Conservation (phyloP, 148 eudicot genomes). For the Rhododendron molle region DNA sequence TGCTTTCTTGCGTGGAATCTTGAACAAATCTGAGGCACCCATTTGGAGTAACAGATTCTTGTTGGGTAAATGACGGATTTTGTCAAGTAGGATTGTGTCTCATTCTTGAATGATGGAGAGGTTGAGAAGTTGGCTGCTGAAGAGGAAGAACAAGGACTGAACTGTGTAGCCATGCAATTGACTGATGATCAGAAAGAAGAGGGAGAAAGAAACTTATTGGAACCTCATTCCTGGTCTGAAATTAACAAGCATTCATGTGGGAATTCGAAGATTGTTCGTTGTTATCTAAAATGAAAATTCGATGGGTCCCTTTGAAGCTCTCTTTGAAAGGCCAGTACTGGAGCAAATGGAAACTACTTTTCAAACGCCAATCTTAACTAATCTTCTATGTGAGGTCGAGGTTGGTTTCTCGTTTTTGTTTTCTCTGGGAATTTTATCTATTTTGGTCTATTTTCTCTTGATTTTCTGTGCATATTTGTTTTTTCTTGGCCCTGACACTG, state of each 20-base stretch:
- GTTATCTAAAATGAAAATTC: background rate
- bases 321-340: background rate
- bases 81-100: constrained; percentile 6
- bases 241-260: background rate
- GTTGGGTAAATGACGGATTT: constrained; percentile 25
- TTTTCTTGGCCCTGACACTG: no score
- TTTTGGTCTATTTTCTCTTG: background rate
- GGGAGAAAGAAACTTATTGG: background rate
- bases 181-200: background rate
- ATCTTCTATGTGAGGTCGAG: constrained; percentile 22
- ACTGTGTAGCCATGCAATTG: constrained; percentile 38
- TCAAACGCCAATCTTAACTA: constrained; percentile 8
- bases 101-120: constrained; percentile 23
- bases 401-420: background rate
- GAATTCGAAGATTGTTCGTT: background rate
- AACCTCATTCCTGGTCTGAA: background rate
- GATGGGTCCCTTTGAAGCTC: background rate
- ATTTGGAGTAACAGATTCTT: constrained; percentile 34
- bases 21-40: constrained; percentile 45
- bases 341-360: background rate
- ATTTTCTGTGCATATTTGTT: background rate
- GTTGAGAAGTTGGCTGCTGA: constrained; percentile 14
- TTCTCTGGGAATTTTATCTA: background rate
- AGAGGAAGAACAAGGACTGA: constrained; percentile 47
- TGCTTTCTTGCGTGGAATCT: constrained; percentile 33